phyloP scores from a whole-genome alignment of 352 stramenopile species.

The Pythium pyrilobum region DNA sequence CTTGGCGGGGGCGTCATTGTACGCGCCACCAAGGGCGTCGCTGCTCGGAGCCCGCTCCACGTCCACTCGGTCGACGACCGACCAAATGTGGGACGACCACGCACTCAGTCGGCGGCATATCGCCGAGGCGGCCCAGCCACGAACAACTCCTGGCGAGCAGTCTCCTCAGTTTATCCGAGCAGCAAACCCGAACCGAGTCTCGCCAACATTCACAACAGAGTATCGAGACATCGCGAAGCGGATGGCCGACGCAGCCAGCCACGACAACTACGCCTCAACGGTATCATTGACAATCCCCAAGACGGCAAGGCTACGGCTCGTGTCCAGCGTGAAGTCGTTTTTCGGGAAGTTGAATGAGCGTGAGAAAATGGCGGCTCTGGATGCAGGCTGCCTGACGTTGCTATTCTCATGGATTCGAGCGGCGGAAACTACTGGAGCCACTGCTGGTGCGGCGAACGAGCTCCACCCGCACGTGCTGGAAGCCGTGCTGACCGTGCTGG shows the following conservation, averaged over 20 bases:
- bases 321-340: conserved; percentile 71
- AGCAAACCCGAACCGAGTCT: conserved; percentile 24
- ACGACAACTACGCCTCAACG: conserved; percentile 76
- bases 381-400: conserved; percentile 49
- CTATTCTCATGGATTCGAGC: conserved; percentile 58
- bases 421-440: conserved; percentile 1
- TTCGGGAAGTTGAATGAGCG: conserved; percentile 51
- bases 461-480: conserved; percentile 69
- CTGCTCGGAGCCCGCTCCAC: conserved; percentile 27
- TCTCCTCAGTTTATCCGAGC: no score
- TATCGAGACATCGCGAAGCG: conserved; percentile 58
- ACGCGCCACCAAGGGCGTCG: conserved; percentile 19
- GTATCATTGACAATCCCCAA: conserved; percentile 73
- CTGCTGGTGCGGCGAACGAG: conserved; percentile 1
- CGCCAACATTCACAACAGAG: conserved; percentile 38
- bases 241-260: conserved; percentile 61
- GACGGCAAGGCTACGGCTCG: conserved; percentile 60
- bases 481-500: conserved; percentile 40
- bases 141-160: conserved; percentile 4
- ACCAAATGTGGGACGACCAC: conserved; percentile 65
- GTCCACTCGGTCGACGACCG: conserved; percentile 13
- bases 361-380: conserved; percentile 45
- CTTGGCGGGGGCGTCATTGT: conserved; percentile 36
- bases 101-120: conserved; percentile 43
- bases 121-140: conserved; percentile 10